Evolutionary conservation across 257 asterid species (phyloP), one percentile per base, ranked within the genome.

Genomic region (Primulina huaijiensis): DNA sequence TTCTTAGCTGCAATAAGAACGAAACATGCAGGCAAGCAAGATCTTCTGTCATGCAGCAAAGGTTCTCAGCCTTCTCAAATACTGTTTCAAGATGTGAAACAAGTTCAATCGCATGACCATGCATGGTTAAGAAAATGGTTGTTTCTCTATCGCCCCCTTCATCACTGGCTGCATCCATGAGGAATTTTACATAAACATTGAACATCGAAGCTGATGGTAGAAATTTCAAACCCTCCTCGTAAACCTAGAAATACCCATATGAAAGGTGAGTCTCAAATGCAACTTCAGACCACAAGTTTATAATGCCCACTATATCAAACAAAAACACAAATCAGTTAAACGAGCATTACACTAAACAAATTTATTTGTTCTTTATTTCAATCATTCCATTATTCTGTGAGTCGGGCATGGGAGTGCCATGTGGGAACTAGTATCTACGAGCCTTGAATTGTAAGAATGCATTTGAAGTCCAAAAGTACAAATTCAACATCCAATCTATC

Each of bases 11-110:
- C 86, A 88, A 67, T 59, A 88, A 76, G 72, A 89, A 88, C 11
- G 97, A 82, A 75, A 88, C 83, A 71, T 86, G 87, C 67, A 81
- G 84, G 80, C 84, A 78, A 69, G 97, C 96, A 77, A 94, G 89
- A 74, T 85, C 89, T 72, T 88, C 95, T 58, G 89, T 82, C 33
- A 85, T 79, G 82, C 85, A 88, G 40, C 81, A 88, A 62, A 74
- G 69, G 70, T 50, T 78, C 83, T 86, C 93, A 62, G 92, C 95
- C 79, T 86, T 89, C 79, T 85, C 96, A 81, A 84, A 89, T 63
- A 83, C 84, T 52, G 52, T 65, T 82, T 74, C 70, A 77, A 91
- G 77, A 73, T 83, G 97, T 7, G 88, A 76, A 82, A 83, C 77
- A 79, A 84, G 88, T 68, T 83, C 84, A n/a, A 76, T 5, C 7